Percentiles rank a stretch among this genome's conserved stretches.
Evolutionary conservation across 2,329 filamentous ascomycete species (phyloP).

Genomic region (Fusarium globosum): DNA sequence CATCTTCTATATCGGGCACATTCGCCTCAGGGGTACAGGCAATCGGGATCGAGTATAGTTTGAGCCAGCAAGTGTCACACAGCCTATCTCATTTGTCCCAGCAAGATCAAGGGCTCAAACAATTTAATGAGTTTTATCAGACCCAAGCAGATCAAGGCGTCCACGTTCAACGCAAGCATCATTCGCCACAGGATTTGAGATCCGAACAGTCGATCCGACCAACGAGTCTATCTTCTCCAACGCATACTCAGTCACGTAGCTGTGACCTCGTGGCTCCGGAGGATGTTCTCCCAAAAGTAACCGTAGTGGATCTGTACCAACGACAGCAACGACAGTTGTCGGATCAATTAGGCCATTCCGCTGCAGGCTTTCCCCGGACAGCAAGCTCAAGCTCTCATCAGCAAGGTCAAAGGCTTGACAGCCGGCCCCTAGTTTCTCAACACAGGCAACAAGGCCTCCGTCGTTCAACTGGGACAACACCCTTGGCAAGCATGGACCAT

Average conservation of each 20-base stretch:
- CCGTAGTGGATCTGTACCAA: slow-evolving; percentile 23
- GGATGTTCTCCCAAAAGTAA: slow-evolving; percentile 5
- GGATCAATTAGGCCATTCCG: slow-evolving; percentile 24
- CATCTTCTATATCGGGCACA: slow-evolving; percentile 18
- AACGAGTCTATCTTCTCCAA: slow-evolving; percentile 3
- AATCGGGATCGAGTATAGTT: neutral
- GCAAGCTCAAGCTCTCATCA: slow-evolving; percentile 11
- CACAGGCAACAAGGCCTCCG: slow-evolving; percentile 27
- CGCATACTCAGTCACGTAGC: neutral
- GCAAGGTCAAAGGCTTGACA: slow-evolving; percentile 24
- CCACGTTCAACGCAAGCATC: slow-evolving; percentile 25
- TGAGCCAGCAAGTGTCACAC: slow-evolving; percentile 23
- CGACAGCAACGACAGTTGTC: slow-evolving; percentile 36
- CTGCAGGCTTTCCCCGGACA: slow-evolving; percentile 17
- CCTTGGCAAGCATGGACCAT: slow-evolving; percentile 15
- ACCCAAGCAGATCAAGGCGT: slow-evolving; percentile 12
- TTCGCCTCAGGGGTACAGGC: slow-evolving; percentile 31
- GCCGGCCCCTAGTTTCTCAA: neutral
- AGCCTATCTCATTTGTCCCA: slow-evolving; percentile 13
- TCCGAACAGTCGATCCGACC: slow-evolving; percentile 6
- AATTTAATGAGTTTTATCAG: slow-evolving; percentile 13
- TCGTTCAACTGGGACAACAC: slow-evolving; percentile 14
- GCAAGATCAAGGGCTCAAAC: slow-evolving; percentile 10
- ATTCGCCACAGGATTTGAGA: slow-evolving; percentile 17
- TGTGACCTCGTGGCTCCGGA: neutral